Percentiles rank a stretch among this genome's conserved stretches.
phyloP scores from a whole-genome alignment of 148 eudicot species.

The Chenopodium quinoa region DNA sequence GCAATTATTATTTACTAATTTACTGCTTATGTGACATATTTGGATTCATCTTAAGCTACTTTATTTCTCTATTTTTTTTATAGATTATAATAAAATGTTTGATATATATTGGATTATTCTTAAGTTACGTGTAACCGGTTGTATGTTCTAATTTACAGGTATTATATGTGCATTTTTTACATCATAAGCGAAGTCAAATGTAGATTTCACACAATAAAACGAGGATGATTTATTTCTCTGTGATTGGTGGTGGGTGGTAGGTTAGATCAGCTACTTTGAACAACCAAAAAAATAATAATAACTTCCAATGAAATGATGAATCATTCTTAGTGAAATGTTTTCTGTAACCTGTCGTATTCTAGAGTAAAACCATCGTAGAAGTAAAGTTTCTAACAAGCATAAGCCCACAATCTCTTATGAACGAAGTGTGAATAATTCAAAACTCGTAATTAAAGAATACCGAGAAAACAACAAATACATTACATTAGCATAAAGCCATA shows the following conservation, averaged over 20 bases:
- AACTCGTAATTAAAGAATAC: too few species aligned
- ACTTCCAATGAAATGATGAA: background rate
- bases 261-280: slow-evolving; percentile 27
- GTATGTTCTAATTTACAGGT: too few species aligned
- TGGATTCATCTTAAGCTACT: background rate
- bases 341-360: background rate
- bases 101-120: too few species aligned
- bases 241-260: slow-evolving; percentile 12
- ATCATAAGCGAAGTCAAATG: background rate
- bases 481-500: too few species aligned
- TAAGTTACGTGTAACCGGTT: too few species aligned
- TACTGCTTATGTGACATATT: background rate
- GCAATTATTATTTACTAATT: slow-evolving; percentile 19
- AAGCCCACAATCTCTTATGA: background rate
- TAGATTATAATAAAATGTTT: background rate
- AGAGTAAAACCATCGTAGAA: background rate
- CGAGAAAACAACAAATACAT: too few species aligned
- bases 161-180: background rate
- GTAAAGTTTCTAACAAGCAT: background rate
- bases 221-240: background rate
- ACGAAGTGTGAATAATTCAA: too few species aligned
- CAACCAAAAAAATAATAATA: too few species aligned
- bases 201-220: background rate
- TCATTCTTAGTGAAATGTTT: background rate
- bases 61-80: background rate